Percentiles rank a stretch among this genome's conserved stretches.
phyloP scores from a whole-genome alignment of 331 rosid genomes.

The Rhamnella rubrinervis region DNA sequence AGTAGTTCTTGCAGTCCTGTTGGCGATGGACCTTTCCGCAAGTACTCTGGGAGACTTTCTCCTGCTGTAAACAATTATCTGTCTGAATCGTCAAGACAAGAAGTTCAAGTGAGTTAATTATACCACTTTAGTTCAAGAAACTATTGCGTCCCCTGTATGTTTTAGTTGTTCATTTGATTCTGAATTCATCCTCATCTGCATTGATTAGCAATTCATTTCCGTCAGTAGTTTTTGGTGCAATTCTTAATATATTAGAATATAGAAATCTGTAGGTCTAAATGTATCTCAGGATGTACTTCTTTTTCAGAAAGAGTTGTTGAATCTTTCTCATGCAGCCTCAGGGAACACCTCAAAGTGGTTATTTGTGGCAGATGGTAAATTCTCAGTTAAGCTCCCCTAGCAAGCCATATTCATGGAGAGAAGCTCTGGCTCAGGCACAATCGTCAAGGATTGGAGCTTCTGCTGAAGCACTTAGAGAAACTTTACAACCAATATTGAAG shows the following conservation, averaged over 20 bases:
- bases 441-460: slow-evolving; percentile 99
- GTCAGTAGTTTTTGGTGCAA: slow-evolving; percentile 3
- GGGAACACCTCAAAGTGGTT: slow-evolving; percentile 93
- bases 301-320: slow-evolving; percentile 3
- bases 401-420: slow-evolving; percentile 98
- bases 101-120: slow-evolving; percentile 77
- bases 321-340: slow-evolving; percentile 69
- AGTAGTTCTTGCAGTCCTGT: slow-evolving; percentile 93
- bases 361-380: slow-evolving; percentile 94
- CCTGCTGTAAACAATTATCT: slow-evolving; percentile 94
- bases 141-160: background rate
- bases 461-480: slow-evolving; percentile 95
- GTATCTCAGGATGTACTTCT: background rate
- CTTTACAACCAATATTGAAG: slow-evolving; percentile 90
- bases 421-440: slow-evolving; percentile 98
- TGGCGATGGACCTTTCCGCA: slow-evolving; percentile 89
- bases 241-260: background rate
- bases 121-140: slow-evolving; percentile 18
- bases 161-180: slow-evolving; percentile 21
- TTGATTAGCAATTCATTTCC: background rate
- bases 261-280: slow-evolving; percentile 9
- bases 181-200: background rate
- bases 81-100: slow-evolving; percentile 97
- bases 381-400: slow-evolving; percentile 97
- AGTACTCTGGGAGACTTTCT: slow-evolving; percentile 94